Base-by-base conservation (phyloP, 2,329 filamentous ascomycete species). In the Amauroascus verrucosus region DNA sequence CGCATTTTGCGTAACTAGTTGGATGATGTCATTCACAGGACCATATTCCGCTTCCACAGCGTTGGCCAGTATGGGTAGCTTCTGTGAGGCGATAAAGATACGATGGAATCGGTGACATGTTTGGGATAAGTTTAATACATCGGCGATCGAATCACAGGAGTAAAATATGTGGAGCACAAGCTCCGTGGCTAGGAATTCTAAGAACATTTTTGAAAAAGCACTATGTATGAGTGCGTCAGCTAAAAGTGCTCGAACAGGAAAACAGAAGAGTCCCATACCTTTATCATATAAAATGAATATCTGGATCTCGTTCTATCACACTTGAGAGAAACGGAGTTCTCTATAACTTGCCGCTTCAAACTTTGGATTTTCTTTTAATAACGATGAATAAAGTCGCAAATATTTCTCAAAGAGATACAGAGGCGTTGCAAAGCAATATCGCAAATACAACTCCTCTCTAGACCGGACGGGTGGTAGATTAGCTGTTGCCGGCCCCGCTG, bases 1-100 rank as follows among this genome's bases (percentile, higher is more conserved):
- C 38, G 73, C 67, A 58, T 83, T 83, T 62, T 81, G 76, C 16
- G 80, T 83, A 35, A 82, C 68, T 16, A 83, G 67, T 61, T 82
- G 80, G 53, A 78, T 72, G 55, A 79, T 75, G 62, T 82, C 79
- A 54, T 77, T 61, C 13, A 82, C 64, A 1, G 80, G 80, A 0
- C 80, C 79, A 58, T 76, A 80, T 61, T 83, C 76, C 30, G 67
- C 63, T 61, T 82, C 77, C 24, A 76, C 76, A 24, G 73, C 77
- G 48, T 69, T 62, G 55, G 74, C 71, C 51, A 83, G 73, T 51
- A 82, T 78, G 49, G 71, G 61, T 16, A 82, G 69, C 58, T 77
- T 77, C 61, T 77, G 77, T 45, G 77, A 77, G 9, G 73, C 75
- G 16, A 71, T 64, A 59, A 76, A 78, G 56, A 82, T 72, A 51